Base-by-base conservation (phyloP, 306 rosid genomes). In the Cucurbita moschata region DNA sequence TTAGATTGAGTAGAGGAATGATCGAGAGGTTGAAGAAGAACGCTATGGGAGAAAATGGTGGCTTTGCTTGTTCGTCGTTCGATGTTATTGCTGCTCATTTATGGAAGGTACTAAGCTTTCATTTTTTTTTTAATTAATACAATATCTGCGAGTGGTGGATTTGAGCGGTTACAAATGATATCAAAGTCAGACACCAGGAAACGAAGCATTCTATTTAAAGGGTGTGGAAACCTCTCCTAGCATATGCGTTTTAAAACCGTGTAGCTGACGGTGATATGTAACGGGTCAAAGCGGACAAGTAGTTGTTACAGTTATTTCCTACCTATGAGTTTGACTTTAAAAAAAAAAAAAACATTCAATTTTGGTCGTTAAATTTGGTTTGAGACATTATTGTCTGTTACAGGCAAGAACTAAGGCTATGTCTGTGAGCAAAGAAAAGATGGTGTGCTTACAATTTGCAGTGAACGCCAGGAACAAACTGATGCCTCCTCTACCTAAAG, bases 41-140 rank as follows among this genome's bases (percentile, higher is more conserved):
- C 42, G 73, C 76, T 63, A 74, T 80, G 6, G 72, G 80, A 42
- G 56, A 76, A 55, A 51, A 37, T 46, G 77, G 55, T 72, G 75
- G 68, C 18, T 79, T 82, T 81, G 60, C 80, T 23, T 83, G 83
- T 78, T 90, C 96, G 26, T 86, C 95, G 60, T 90, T 88, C 75
- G 96, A 90, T 82, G 79, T 88, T 65, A 79, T 88, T 62, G 86
- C 95, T 2, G 85, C 95, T 82, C 92, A 83, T 73, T 88, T 90
- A 35, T 90, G 96, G 92, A 88, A 90, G 96, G 96, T 90, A 81
- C 10, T 5, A 70, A 51, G 16, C 51, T 49, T 10, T 12, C 10
- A 10, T 49, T 30, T 30, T 26, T 26, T 23, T 26, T 26, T 26
- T 30, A 30, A 30, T 30, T 4, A 30, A 3, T 30, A 30, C 4